Base-by-base conservation (phyloP, 192 early-diverging fungal species). In the Coemansia sp. region DNA sequence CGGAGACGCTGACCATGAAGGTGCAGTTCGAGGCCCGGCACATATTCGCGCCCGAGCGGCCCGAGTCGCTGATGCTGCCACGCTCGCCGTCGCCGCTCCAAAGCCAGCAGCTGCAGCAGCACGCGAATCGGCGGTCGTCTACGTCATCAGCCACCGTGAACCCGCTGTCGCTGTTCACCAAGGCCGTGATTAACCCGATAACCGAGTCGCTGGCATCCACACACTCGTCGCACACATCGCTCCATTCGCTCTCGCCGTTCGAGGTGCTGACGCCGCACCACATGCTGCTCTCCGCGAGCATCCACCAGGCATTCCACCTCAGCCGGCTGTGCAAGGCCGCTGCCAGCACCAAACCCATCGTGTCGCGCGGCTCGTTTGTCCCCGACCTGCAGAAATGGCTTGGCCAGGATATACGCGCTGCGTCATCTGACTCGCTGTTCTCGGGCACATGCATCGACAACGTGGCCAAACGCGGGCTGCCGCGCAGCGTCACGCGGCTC, bases 291-390 rank as follows among this genome's bases (percentile, higher is more conserved):
- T 50, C 54, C 0, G 64, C 71, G 1, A 50, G 52, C 32, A 33
- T 73, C n/a, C 64, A 73, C 64, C 71, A 73, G 42, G 71, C 64
- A 8, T 52, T 58, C 44, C 58, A 63, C 33, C 31, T 59, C 6
- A 8, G 49, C 14, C 58, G 54, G 0, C 69, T 64, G 25, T 14
- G 48, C 24, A 44, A 44, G 19, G 24, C 23, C 2, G 48, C 48
- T 2, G 27, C 25, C 6, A n/a, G 14, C 9, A 14, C 28, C 48
- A 28, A 29, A 2, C 48, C 48, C 1, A 18, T 28, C 12, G 25
- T 29, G 48, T 28, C 48, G 5, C 28, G 25, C 6, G 28, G 16
- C 24, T 27, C 48, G 48, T 68, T 62, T 48, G 47, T 60, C 2
- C 22, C 59, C 0, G 51, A 42, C 5, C 24, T 71, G 49, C 56